These are phyloP conservation scores for Cicer cuneatum DNA, from an alignment of 306 rosid genomes.

Conservation along the genomic window DNA sequence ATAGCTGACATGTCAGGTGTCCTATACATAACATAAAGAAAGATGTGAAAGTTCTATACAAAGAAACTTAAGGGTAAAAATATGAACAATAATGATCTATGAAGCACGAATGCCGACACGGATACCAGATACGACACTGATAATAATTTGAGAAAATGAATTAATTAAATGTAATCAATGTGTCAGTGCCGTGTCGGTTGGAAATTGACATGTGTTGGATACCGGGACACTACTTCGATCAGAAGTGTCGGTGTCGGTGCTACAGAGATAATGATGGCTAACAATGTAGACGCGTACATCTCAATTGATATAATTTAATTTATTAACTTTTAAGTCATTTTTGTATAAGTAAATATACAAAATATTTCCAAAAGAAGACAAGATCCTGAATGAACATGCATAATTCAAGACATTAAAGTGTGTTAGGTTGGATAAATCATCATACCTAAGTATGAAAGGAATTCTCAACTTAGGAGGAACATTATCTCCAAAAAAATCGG, in stretches of 20 bases:
- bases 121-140: no score
- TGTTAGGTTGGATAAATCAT: slow-evolving; percentile 19
- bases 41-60: slow-evolving; percentile 20
- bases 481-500: slow-evolving; percentile 79
- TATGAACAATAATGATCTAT: not conserved
- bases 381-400: not conserved
- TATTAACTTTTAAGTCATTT: not conserved
- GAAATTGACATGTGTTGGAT: no score
- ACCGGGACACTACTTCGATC: no score
- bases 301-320: not conserved
- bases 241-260: no score
- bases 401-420: slow-evolving; percentile 1
- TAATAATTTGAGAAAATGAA: no score
- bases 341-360: slow-evolving; percentile 20
- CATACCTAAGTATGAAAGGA: slow-evolving; percentile 81
- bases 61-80: slow-evolving; percentile 21
- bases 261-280: no score
- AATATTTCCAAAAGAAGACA: slow-evolving; percentile 1
- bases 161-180: no score
- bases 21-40: slow-evolving; percentile 56
- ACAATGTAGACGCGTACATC: not conserved
- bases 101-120: no score
- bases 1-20: slow-evolving; percentile 92
- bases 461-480: slow-evolving; percentile 78
- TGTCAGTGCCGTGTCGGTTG: no score